Percentiles rank a stretch among this genome's conserved stretches.
These are phyloP conservation scores for Pichia heedii DNA, from an alignment of 805 yeast genomes.

Conservation along the genomic window DNA sequence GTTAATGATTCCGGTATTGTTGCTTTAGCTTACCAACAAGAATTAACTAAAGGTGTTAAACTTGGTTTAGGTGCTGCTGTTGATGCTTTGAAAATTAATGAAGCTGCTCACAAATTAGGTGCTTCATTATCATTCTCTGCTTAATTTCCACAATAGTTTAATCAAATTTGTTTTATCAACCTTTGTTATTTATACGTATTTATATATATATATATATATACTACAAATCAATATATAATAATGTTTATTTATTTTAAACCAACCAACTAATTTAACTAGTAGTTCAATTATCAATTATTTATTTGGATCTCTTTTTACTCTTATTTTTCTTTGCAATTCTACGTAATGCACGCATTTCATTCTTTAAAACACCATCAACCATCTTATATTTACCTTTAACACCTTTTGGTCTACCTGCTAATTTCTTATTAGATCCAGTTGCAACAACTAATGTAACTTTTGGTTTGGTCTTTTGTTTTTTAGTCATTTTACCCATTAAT, in stretches of 20 bases:
- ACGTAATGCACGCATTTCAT: slow-evolving; percentile 87
- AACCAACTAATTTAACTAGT: neutral
- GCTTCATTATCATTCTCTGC: slow-evolving; percentile 89
- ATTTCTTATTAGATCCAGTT: slow-evolving; percentile 71
- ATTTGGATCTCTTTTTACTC: slow-evolving; percentile 30
- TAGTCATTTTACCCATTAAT: slow-evolving; percentile 73
- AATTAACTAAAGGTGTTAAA: slow-evolving; percentile 91
- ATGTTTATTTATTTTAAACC: neutral
- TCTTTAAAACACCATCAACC: slow-evolving; percentile 98
- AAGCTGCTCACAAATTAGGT: slow-evolving; percentile 97
- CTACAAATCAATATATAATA: neutral
- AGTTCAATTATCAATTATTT: neutral
- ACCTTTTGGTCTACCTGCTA: slow-evolving; percentile 94
- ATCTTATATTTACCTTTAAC: slow-evolving; percentile 95
- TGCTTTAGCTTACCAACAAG: slow-evolving; percentile 89
- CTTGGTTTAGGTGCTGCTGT: slow-evolving; percentile 95
- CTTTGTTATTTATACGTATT: neutral
- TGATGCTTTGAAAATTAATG: slow-evolving; percentile 90
- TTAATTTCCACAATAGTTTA: slow-evolving; percentile 28
- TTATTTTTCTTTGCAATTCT: slow-evolving; percentile 83
- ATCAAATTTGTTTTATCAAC: neutral
- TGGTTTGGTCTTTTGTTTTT: slow-evolving; percentile 61
- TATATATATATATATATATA: neutral
- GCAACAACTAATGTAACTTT: slow-evolving; percentile 88
- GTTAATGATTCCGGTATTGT: slow-evolving; percentile 93